These are phyloP conservation scores for Botrytis aclada DNA, from an alignment of 2,329 filamentous ascomycete genomes.

Conservation along the genomic window DNA sequence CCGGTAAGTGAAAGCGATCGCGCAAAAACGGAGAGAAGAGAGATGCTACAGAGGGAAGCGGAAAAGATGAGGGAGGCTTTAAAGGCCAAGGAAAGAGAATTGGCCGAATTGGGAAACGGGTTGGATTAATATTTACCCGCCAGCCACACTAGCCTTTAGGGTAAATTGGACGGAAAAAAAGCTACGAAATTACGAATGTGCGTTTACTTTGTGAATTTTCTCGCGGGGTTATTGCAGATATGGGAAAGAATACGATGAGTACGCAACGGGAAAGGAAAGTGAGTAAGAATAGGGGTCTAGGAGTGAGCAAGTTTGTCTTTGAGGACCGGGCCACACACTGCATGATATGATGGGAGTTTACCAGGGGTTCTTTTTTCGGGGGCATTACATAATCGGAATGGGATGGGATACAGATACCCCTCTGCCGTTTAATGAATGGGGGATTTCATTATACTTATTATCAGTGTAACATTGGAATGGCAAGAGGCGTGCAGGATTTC, in stretches of 20 bases:
- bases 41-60: conserved; percentile 67
- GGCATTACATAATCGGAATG: conserved; percentile 8
- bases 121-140: conserved; percentile 11
- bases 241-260: not conserved
- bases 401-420: conserved; percentile 9
- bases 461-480: conserved; percentile 11
- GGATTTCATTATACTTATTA: not conserved
- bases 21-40: conserved; percentile 59
- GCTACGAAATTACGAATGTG: conserved; percentile 14
- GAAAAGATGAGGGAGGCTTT: conserved; percentile 60
- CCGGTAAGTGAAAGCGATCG: conserved; percentile 47
- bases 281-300: not conserved
- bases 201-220: not conserved
- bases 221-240: not conserved
- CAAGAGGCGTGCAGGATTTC: conserved; percentile 8
- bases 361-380: not conserved
- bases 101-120: conserved; percentile 31
- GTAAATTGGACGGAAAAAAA: not conserved
- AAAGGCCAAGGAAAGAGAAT: conserved; percentile 35
- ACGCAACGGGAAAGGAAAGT: not conserved
- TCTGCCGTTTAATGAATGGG: conserved; percentile 3
- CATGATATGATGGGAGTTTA: conserved; percentile 10
- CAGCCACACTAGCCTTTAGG: not conserved
- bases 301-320: not conserved
- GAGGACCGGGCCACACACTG: not conserved